Percentiles rank a stretch among this genome's conserved stretches.
Conservation (phyloP, 352 stramenopile species). For the Elongisporangium anandrum region DNA sequence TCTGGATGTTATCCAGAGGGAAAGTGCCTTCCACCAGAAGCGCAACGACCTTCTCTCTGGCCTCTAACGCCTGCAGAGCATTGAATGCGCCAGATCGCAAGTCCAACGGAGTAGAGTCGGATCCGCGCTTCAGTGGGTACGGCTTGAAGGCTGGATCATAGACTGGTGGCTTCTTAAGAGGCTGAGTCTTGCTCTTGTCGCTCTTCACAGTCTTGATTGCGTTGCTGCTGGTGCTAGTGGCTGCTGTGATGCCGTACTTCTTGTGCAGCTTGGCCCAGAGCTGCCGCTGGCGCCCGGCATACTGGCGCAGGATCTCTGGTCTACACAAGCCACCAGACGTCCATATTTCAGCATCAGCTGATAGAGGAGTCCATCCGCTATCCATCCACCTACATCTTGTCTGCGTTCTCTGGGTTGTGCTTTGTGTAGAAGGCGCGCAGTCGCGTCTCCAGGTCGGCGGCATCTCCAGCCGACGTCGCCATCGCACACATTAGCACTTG, state of each 20-base stretch:
- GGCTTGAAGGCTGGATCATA: conserved; percentile 38
- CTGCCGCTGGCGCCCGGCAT: conserved; percentile 47
- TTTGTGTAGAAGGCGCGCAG: conserved; percentile 70
- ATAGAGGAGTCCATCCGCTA: not conserved
- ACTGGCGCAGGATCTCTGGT: conserved; percentile 70
- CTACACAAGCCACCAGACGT: conserved; percentile 15
- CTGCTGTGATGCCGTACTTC: conserved; percentile 65
- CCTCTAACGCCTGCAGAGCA: conserved; percentile 38
- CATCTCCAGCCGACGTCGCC: conserved; percentile 14
- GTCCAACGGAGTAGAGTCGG: conserved; percentile 28
- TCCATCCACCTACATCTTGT: conserved; percentile 63
- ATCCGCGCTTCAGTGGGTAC: conserved; percentile 9
- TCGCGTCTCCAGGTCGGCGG: conserved; percentile 30
- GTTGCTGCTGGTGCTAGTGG: conserved; percentile 12
- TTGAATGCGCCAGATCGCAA: conserved; percentile 52
- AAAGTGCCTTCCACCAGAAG: conserved; percentile 20
- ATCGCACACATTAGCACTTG: conserved; percentile 2
- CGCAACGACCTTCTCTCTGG: conserved; percentile 10
- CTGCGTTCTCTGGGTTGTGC: conserved; percentile 69
- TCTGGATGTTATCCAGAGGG: conserved; percentile 87
- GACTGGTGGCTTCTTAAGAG: conserved; percentile 1
- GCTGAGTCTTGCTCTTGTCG: not conserved
- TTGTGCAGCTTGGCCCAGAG: conserved; percentile 70
- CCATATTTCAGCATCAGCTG: not conserved
- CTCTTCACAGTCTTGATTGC: not conserved